Evolutionary conservation across 2,329 filamentous ascomycete genomes (phyloP).

Genomic region (Hypoxylon sp.): DNA sequence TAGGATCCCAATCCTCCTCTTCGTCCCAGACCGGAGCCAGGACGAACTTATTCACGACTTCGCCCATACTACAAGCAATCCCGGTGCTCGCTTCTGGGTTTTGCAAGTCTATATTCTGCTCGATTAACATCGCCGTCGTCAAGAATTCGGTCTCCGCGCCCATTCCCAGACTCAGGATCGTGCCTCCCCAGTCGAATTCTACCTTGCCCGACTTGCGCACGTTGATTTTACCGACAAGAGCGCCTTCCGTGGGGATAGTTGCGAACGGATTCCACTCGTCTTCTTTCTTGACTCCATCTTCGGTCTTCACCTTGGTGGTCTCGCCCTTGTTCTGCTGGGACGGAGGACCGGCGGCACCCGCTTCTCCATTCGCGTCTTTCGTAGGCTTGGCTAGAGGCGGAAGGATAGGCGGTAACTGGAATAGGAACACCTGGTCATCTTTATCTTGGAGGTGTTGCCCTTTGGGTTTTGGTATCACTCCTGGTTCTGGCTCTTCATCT

Average conservation of each 20-base stretch:
- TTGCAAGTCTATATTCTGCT: constrained; percentile 66
- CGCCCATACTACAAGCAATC: constrained; percentile 73
- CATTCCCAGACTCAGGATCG: constrained; percentile 68
- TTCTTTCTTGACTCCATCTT: constrained; percentile 48
- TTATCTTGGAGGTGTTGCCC: constrained; percentile 43
- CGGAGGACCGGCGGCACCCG: constrained; percentile 49
- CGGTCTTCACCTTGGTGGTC: constrained; percentile 49
- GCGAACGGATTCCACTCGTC: constrained; percentile 54
- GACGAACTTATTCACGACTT: constrained; percentile 74
- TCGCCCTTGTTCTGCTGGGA: constrained; percentile 24
- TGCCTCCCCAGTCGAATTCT: constrained; percentile 75
- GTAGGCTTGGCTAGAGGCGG: constrained; percentile 64
- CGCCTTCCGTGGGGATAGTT: constrained; percentile 64
- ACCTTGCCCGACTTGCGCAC: constrained; percentile 74
- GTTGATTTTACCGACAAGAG: constrained; percentile 72
- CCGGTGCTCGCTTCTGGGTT: constrained; percentile 63
- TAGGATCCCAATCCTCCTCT: constrained; percentile 69
- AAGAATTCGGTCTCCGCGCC: constrained; percentile 68
- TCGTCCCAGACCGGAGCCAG: constrained; percentile 72
- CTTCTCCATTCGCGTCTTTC: constrained; percentile 43
- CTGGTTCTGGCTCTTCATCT: constrained; percentile 9
- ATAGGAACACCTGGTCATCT: constrained; percentile 73
- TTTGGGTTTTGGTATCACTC: constrained; percentile 25
- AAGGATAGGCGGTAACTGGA: constrained; percentile 75
- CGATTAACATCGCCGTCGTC: constrained; percentile 72